Evolutionary conservation across 345 rosid species (phyloP).

Genomic region (Stellera chamaejasme): DNA sequence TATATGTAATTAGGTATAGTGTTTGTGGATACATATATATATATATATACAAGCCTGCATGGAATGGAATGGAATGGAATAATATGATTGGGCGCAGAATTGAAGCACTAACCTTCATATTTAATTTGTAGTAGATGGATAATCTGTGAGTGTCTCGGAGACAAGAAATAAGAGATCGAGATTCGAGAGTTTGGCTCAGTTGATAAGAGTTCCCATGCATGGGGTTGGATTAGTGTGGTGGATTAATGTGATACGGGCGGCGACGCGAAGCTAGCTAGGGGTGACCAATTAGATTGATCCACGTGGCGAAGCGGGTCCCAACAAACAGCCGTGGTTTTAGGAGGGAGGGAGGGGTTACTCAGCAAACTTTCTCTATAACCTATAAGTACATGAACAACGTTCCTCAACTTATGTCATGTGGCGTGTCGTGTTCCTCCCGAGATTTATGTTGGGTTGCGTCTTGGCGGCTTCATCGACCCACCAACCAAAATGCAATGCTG

Average conservation of each 20-base stretch:
- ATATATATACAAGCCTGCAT: background rate
- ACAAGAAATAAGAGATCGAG: too few relatives aligned
- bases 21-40: background rate
- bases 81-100: too few relatives aligned
- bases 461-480: conserved; percentile 39
- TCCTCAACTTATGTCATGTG: conserved; percentile 15
- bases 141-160: too few relatives aligned
- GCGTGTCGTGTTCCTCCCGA: conserved; percentile 38
- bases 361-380: too few relatives aligned
- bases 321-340: conserved; percentile 14
- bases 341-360: too few relatives aligned
- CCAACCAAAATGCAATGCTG: conserved; percentile 38
- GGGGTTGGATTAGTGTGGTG: background rate
- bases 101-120: conserved; percentile 40
- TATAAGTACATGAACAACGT: too few relatives aligned
- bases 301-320: conserved; percentile 39
- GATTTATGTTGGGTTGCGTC: conserved; percentile 35
- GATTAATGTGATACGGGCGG: background rate
- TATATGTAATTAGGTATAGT: background rate
- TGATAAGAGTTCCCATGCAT: too few relatives aligned
- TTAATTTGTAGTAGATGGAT: background rate
- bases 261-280: conserved; percentile 12
- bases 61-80: too few relatives aligned
- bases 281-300: conserved; percentile 17
- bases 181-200: too few relatives aligned